phyloP scores from a whole-genome alignment of 148 eudicot species.

The Suaeda aralocaspica region DNA sequence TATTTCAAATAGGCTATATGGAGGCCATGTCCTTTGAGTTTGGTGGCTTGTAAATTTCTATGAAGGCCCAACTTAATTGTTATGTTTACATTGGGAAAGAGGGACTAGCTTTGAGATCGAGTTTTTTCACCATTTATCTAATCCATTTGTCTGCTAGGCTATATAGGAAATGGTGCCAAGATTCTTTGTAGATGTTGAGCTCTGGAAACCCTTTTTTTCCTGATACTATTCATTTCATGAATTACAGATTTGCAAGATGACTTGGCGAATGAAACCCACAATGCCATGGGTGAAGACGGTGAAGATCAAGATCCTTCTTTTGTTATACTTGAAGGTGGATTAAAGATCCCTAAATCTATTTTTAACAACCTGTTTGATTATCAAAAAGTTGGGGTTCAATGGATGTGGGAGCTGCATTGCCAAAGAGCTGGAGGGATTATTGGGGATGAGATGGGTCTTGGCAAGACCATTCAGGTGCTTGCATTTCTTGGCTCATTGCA shows the following conservation, averaged over 20 bases:
- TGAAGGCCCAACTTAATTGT: not conserved
- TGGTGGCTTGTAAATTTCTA: not conserved
- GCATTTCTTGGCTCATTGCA: slow-evolving; percentile 91
- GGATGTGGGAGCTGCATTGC: slow-evolving; percentile 99
- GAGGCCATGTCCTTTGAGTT: not conserved
- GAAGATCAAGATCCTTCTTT: slow-evolving; percentile 41
- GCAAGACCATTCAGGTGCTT: slow-evolving; percentile 92
- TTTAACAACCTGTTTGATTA: slow-evolving; percentile 83
- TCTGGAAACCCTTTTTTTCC: not conserved
- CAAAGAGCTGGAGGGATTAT: slow-evolving; percentile 97
- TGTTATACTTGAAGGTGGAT: slow-evolving; percentile 85
- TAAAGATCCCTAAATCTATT: slow-evolving; percentile 71
- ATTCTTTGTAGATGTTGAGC: not conserved
- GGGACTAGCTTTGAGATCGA: not conserved
- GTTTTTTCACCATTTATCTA: not conserved
- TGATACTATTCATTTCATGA: slow-evolving; percentile 1
- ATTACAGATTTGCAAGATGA: slow-evolving; percentile 36
- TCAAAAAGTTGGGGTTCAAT: slow-evolving; percentile 96
- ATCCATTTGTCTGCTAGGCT: not conserved
- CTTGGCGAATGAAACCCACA: slow-evolving; percentile 34
- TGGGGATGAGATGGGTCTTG: slow-evolving; percentile 99
- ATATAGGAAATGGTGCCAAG: not conserved
- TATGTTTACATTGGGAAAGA: not conserved
- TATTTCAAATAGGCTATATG: not conserved
- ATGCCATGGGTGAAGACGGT: slow-evolving; percentile 42